These are phyloP conservation scores for Chaetomium cochliodes DNA, from an alignment of 495 filamentous ascomycete genomes.

Conservation along the genomic window DNA sequence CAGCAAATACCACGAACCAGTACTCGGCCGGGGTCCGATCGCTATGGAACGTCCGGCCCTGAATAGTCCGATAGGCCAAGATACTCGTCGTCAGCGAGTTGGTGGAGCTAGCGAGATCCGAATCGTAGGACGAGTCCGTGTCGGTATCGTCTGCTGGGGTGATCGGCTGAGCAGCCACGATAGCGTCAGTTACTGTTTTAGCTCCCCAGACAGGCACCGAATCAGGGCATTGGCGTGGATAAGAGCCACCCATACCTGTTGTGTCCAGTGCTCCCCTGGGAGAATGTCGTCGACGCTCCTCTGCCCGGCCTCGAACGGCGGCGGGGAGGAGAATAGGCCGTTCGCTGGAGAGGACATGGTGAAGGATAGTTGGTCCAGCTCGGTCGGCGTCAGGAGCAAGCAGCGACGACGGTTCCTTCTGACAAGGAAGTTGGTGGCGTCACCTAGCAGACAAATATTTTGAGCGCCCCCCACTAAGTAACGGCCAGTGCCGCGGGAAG, in stretches of 20 bases:
- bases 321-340: too few relatives aligned
- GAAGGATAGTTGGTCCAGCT: too few relatives aligned
- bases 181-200: too few relatives aligned
- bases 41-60: slow-evolving; percentile 44
- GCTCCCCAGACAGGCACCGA: not conserved
- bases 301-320: too few relatives aligned
- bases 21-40: slow-evolving; percentile 32
- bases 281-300: not conserved
- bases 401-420: too few relatives aligned
- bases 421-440: too few relatives aligned
- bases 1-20: slow-evolving; percentile 28
- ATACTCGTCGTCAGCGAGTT: slow-evolving; percentile 47
- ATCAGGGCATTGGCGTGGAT: not conserved
- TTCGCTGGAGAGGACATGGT: too few relatives aligned
- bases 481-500: too few relatives aligned
- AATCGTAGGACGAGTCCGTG: too few relatives aligned
- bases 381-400: too few relatives aligned
- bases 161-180: not conserved
- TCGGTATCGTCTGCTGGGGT: not conserved
- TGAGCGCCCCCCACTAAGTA: too few relatives aligned
- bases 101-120: slow-evolving; percentile 32
- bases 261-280: slow-evolving; percentile 18
- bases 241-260: slow-evolving; percentile 4
- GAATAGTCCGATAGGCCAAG: slow-evolving; percentile 43
- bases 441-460: too few relatives aligned